Evolutionary conservation across 441 rosid genomes (phyloP).

Genomic region (Adansonia gregorii): DNA sequence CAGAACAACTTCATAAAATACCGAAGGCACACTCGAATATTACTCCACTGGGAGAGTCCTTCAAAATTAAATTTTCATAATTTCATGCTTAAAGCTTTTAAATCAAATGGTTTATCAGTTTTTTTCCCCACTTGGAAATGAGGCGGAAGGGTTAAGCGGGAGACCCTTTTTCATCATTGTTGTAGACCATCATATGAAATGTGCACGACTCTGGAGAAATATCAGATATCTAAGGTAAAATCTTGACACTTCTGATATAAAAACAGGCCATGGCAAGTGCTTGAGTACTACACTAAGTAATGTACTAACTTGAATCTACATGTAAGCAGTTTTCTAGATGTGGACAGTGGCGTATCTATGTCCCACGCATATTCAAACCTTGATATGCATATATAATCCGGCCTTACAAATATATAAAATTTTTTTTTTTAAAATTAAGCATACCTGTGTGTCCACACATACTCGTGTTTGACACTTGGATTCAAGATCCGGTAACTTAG

Average conservation of each 20-base stretch:
- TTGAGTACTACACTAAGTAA: background rate
- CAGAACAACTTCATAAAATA: background rate
- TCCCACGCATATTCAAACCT: no score
- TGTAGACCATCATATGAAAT: background rate
- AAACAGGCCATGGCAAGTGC: background rate
- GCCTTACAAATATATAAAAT: no score
- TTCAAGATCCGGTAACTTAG: background rate
- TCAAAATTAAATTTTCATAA: conserved; percentile 4
- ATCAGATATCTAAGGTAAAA: background rate
- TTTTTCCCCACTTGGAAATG: background rate
- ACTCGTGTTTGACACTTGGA: no score
- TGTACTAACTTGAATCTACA: background rate
- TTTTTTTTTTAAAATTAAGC: no score
- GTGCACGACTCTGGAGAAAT: background rate
- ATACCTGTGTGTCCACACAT: no score
- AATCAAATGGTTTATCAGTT: background rate
- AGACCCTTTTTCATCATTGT: background rate
- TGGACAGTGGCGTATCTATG: background rate
- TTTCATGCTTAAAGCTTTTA: background rate
- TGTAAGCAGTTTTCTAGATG: background rate
- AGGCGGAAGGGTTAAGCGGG: background rate
- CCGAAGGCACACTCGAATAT: background rate
- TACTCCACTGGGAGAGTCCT: background rate
- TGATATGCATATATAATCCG: no score
- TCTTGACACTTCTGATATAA: background rate